Base-by-base conservation (phyloP, 2,329 filamentous ascomycete species). In the Colletotrichum musae region DNA sequence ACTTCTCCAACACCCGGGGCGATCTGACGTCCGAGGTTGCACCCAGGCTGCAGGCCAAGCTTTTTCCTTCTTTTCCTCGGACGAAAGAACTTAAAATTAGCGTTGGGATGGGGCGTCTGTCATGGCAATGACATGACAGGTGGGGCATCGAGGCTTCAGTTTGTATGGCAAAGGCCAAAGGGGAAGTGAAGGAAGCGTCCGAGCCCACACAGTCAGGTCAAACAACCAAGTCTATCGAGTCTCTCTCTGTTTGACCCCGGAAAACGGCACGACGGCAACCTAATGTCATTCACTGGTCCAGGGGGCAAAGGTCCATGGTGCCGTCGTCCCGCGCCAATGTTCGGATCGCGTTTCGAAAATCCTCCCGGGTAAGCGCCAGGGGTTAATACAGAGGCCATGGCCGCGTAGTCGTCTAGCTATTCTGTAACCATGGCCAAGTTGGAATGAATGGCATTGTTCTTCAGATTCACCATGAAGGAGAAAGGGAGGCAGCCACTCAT, bases 11-110 rank as follows among this genome's bases (percentile, higher is more conserved):
- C 21, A 41, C 24, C 60, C 41, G 61, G 65, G 54, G 53, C 21
- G 28, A 64, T 68, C 65, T 68, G 60, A 68, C 65, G 21, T 65
- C 61, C 54, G 65, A 68, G 36, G 45, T 62, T 43, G 56, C 48
- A 66, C 4, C 32, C 24, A 57, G 36, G 26, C 28, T 48, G 4
- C 16, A 65, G 48, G 45, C 43, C 52, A 68, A 52, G 52, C 52
- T 32, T 50, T 50, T 51, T 39, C 9, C 12, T 6, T 32, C 6
- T 7, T 32, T 32, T 7, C 28, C 28, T 32, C 28, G 28, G 28
- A 32, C 28, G 28, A 32, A 32, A 32, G 9, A 32, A 32, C 28
- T 32, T 32, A 2, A 32, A 32, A 32, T 32, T 32, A 32, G 28
- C 28, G 28, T 32, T 32, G 28, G 28, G 28, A 32, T 32, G 28